Conservation (phyloP, 1,139 yeast genomes). For the Eremothecium coryli region DNA sequence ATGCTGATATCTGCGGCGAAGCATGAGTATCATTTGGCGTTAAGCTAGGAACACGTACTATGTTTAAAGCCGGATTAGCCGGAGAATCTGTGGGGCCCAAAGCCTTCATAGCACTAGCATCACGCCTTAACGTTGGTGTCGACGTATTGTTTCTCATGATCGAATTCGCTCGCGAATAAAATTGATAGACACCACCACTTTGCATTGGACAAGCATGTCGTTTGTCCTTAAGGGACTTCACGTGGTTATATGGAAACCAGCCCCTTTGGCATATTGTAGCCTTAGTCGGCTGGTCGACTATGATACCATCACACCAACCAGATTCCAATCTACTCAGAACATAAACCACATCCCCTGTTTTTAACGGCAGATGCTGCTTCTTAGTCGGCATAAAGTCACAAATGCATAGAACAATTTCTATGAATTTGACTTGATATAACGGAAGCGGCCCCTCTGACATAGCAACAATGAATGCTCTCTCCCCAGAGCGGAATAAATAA, state of each 20-base stretch:
- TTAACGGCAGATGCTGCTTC: conserved; percentile 15
- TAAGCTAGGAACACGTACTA: background rate
- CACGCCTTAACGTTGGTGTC: conserved; percentile 1
- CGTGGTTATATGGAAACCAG: conserved; percentile 65
- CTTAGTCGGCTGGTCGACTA: conserved; percentile 24
- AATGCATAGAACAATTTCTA: conserved; percentile 25
- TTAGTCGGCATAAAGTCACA: conserved; percentile 17
- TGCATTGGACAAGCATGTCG: background rate
- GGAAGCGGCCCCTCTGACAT: conserved; percentile 1
- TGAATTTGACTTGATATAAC: conserved; percentile 6
- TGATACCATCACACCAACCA: conserved; percentile 77
- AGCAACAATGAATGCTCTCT: too few species aligned
- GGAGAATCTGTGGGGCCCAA: background rate
- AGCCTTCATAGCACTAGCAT: background rate
- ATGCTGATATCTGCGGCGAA: conserved; percentile 4
- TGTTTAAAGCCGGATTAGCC: conserved; percentile 1
- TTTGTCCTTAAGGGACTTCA: conserved; percentile 15
- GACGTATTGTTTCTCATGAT: conserved; percentile 4
- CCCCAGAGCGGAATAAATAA: too few species aligned
- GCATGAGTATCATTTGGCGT: conserved; percentile 5
- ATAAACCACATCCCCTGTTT: conserved; percentile 30
- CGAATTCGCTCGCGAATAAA: conserved; percentile 6
- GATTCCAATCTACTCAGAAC: conserved; percentile 40
- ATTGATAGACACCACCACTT: background rate
- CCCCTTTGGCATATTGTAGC: conserved; percentile 40